Evolutionary conservation across 1,284 basidiomycete genomes (phyloP), one percentile per base, ranked within the genome.

Genomic region (Moesziomyces antarcticus): DNA sequence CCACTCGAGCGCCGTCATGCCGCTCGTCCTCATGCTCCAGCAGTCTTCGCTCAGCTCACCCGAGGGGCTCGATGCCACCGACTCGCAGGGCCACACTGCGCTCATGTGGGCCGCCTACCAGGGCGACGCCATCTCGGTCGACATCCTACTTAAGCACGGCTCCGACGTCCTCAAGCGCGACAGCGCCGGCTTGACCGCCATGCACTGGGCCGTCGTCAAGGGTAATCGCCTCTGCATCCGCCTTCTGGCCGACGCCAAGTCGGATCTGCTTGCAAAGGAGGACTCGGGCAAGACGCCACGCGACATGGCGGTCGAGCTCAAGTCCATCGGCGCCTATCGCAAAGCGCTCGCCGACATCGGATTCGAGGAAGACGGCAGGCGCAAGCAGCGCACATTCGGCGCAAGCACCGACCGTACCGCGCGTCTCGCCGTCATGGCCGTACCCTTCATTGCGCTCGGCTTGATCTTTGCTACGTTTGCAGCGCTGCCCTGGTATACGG

Each of bases 31-130:
- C 84, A 88, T 99, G 43, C 88, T 85, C 2, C 84, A 85, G 60
- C 94, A 96, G 82, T 93, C 96, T 75, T 92, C 93, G 1, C 73
- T 80, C 47, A 52, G 61, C 47, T 59, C 72, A 3, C 51, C 50
- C 1, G 53, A 56, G 22, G 68, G 68, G 0, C 50, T 83, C 10
- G 80, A 83, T 41, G 59, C 60, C 3, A 52, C 62, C 45, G 97
- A 99, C 84, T 87, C 90, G 1, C 92, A 94, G 42, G 96, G 96
- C 0, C 97, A 99, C 82, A 98, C 96, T 0, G 89, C 93, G 0
- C 88, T 99, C 55, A 97, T 98, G 93, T 99, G 97, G 97, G 97
- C 97, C 2, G 93, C 94, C 5, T 99, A 98, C 85, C 97, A 99
- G 84, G 96, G 96, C 46, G 97, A 99, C 80, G 94, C 93, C 1